Evolutionary conservation across 805 yeast species (phyloP).

Genomic region (Yamadazyma sp.): DNA sequence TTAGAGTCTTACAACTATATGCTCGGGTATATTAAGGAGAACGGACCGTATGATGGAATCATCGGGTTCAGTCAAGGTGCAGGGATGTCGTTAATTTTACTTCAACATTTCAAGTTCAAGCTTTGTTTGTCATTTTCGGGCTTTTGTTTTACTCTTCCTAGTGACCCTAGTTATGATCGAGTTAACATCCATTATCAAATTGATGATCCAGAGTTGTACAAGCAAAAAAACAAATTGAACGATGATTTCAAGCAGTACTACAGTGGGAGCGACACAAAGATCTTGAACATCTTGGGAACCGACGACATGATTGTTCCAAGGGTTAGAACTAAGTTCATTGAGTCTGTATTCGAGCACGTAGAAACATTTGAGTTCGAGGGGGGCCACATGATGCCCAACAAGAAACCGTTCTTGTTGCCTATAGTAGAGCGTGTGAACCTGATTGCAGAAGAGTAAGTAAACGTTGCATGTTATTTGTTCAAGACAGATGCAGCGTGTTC

Average conservation of each 20-base stretch:
- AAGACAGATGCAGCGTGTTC: too few species aligned
- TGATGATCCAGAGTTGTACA: constrained; percentile 25
- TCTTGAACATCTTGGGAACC: constrained; percentile 30
- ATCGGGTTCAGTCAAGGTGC: constrained; percentile 47
- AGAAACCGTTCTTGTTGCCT: constrained; percentile 19
- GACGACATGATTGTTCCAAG: constrained; percentile 35
- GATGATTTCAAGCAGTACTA: constrained; percentile 22
- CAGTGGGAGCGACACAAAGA: constrained; percentile 20
- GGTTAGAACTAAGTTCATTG: constrained; percentile 27
- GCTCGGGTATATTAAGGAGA: constrained; percentile 25
- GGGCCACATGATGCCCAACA: constrained; percentile 37
- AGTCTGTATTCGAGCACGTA: constrained; percentile 19
- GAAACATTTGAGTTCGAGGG: constrained; percentile 32
- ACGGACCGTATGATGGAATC: constrained; percentile 45
- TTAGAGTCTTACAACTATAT: constrained; percentile 27
- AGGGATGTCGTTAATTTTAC: constrained; percentile 31
- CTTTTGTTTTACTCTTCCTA: constrained; percentile 34
- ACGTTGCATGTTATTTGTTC: too few species aligned
- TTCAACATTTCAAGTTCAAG: constrained; percentile 27
- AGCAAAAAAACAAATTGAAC: constrained; percentile 19
- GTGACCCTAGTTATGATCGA: constrained; percentile 14
- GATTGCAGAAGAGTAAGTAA: constrained; percentile 4
- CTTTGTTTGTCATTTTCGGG: constrained; percentile 30
- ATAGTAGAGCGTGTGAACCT: constrained; percentile 17
- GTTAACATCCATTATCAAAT: constrained; percentile 19